Percentiles rank a stretch among this genome's conserved stretches.
phyloP scores from a whole-genome alignment of 345 rosid species.

The Citropsis articulata region DNA sequence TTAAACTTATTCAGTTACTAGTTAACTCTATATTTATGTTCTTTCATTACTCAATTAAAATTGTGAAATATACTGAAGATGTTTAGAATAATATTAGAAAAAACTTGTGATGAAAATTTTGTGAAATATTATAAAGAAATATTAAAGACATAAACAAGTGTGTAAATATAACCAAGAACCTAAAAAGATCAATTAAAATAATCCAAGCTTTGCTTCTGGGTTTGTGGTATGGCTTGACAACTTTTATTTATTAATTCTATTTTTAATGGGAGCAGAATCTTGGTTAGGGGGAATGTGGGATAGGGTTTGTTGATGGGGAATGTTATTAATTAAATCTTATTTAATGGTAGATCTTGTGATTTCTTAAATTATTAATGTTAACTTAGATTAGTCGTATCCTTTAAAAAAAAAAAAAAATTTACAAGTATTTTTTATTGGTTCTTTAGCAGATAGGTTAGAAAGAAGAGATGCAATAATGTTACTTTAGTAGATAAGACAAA shows the following conservation, averaged over 20 bases:
- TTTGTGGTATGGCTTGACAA: not conserved
- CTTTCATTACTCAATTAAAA: too few species aligned
- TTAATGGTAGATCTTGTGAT: not conserved
- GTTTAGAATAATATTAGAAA: too few species aligned
- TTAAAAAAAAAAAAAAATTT: too few species aligned
- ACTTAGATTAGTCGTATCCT: not conserved
- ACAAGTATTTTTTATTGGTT: not conserved
- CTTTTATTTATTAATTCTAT: not conserved
- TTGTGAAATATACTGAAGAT: too few species aligned
- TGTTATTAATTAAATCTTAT: not conserved
- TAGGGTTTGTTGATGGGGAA: not conserved
- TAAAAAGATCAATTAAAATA: too few species aligned
- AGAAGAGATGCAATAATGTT: not conserved
- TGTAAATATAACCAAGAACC: too few species aligned
- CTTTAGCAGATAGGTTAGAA: constrained; percentile 29
- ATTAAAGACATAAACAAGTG: too few species aligned
- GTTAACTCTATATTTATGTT: too few species aligned
- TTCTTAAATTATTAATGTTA: not conserved
- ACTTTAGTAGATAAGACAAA: constrained; percentile 1
- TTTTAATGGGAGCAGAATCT: constrained; percentile 3
- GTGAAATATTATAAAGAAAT: too few species aligned
- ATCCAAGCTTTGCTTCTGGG: not conserved
- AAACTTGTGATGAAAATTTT: too few species aligned
- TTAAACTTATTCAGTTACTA: too few species aligned
- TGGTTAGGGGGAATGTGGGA: not conserved